Conservation (phyloP, 2,329 filamentous ascomycete species). For the Amesomyces nigricolor region DNA sequence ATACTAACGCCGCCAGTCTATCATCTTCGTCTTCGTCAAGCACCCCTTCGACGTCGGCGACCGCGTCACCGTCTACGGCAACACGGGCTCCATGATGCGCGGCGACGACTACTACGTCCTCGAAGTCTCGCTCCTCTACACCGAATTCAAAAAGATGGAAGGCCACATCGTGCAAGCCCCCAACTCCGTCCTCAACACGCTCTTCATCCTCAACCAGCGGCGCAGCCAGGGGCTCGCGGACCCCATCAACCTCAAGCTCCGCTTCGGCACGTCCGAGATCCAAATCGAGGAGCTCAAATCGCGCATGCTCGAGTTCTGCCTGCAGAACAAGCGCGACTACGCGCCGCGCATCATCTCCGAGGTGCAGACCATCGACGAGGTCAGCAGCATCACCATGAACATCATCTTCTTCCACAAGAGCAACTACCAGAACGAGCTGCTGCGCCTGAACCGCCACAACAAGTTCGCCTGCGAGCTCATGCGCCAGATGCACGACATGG, state of each 20-base stretch:
- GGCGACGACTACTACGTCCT: slow-evolving; percentile 97
- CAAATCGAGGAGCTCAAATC: slow-evolving; percentile 78
- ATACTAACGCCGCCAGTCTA: slow-evolving; percentile 50
- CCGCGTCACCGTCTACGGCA: slow-evolving; percentile 85
- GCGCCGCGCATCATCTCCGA: slow-evolving; percentile 54
- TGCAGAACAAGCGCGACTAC: slow-evolving; percentile 74
- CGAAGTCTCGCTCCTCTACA: slow-evolving; percentile 86
- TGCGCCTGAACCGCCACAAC: slow-evolving; percentile 85
- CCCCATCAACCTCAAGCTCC: slow-evolving; percentile 75
- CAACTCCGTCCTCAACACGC: slow-evolving; percentile 84
- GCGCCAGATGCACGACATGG: slow-evolving; percentile 74
- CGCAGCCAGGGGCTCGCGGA: slow-evolving; percentile 85
- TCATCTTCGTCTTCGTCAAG: slow-evolving; percentile 95
- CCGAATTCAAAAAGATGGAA: slow-evolving; percentile 98
- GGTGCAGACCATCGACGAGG: slow-evolving; percentile 70
- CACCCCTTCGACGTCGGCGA: slow-evolving; percentile 97
- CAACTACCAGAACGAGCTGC: slow-evolving; percentile 90
- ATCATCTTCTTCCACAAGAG: slow-evolving; percentile 97
- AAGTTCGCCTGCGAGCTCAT: slow-evolving; percentile 92
- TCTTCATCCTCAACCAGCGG: slow-evolving; percentile 93
- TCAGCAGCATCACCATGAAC: slow-evolving; percentile 81
- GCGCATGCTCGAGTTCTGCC: slow-evolving; percentile 76
- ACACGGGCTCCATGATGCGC: slow-evolving; percentile 68
- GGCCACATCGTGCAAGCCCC: slow-evolving; percentile 93
- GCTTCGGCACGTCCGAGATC: slow-evolving; percentile 78